Percentiles rank a stretch among this genome's conserved stretches.
Evolutionary conservation across 2,329 filamentous ascomycete species (phyloP).

Genomic region (Penicillium fuscoglaucum): DNA sequence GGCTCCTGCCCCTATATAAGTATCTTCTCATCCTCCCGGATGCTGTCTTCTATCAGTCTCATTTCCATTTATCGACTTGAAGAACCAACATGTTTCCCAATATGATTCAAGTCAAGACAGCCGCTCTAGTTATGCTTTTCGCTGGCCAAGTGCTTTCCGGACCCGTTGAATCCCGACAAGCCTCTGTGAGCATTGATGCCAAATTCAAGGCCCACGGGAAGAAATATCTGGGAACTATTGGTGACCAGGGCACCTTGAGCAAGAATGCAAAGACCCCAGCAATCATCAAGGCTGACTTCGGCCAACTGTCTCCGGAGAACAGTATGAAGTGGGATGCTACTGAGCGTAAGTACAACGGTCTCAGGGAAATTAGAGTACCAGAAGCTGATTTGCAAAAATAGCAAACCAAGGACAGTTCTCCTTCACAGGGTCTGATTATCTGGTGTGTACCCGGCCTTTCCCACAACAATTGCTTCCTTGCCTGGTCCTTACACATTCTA

Average conservation of each 20-base stretch:
- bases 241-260: slow-evolving; percentile 53
- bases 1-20: neutral
- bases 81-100: neutral
- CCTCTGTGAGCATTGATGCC: slow-evolving; percentile 51
- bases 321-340: slow-evolving; percentile 64
- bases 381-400: neutral
- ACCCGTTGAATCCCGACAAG: slow-evolving; percentile 13
- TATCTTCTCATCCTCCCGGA: neutral
- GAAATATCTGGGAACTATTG: slow-evolving; percentile 64
- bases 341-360: slow-evolving; percentile 46
- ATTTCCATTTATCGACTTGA: neutral
- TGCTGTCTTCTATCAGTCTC: neutral
- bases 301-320: slow-evolving; percentile 64
- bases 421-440: slow-evolving; percentile 55
- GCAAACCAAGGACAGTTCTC: neutral
- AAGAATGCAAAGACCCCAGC: slow-evolving; percentile 62
- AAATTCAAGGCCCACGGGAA: slow-evolving; percentile 63
- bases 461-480: slow-evolving; percentile 35
- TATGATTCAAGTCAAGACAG: slow-evolving; percentile 14
- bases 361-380: neutral
- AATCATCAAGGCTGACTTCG: slow-evolving; percentile 61
- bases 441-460: slow-evolving; percentile 25
- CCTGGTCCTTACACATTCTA: slow-evolving; percentile 54
- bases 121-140: slow-evolving; percentile 11
- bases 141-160: slow-evolving; percentile 1